These are phyloP conservation scores for Aspergillus baeticus DNA, from an alignment of 495 filamentous ascomycete genomes.

Conservation along the genomic window DNA sequence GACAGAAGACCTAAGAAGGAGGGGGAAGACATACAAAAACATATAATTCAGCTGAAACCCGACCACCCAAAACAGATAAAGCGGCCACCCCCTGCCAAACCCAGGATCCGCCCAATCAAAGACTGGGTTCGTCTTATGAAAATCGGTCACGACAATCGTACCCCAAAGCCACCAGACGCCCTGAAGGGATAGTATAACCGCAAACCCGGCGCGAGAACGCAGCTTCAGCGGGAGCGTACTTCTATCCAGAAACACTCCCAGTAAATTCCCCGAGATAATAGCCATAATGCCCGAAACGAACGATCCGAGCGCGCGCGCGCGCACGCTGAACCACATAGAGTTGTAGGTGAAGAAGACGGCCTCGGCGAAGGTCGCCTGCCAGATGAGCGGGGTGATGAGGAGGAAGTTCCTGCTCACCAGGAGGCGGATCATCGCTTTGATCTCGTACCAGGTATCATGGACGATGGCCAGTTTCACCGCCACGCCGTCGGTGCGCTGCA, in stretches of 20 bases:
- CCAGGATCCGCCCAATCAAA: conserved; percentile 58
- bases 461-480: conserved; percentile 50
- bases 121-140: conserved; percentile 45
- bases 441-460: conserved; percentile 46
- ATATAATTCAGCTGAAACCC: conserved; percentile 66
- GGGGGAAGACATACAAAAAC: conserved; percentile 49
- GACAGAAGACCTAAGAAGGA: too few species aligned
- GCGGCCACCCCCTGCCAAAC: conserved; percentile 56
- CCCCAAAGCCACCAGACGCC: conserved; percentile 65
- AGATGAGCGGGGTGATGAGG: conserved; percentile 58
- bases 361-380: conserved; percentile 60
- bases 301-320: conserved; percentile 59
- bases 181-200: conserved; percentile 49
- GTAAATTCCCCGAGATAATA: conserved; percentile 53
- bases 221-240: conserved; percentile 49
- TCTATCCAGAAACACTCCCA: conserved; percentile 56
- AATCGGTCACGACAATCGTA: conserved; percentile 53
- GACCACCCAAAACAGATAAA: conserved; percentile 57
- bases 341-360: conserved; percentile 64
- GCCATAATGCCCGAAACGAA: conserved; percentile 61
- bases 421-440: conserved; percentile 49
- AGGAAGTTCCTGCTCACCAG: conserved; percentile 54
- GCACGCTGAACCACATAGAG: conserved; percentile 60
- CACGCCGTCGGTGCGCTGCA: conserved; percentile 56
- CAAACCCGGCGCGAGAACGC: conserved; percentile 43